Evolutionary conservation across 805 yeast species (phyloP), one percentile per base, ranked within the genome.

Genomic region (Allodekkera sacchari): DNA sequence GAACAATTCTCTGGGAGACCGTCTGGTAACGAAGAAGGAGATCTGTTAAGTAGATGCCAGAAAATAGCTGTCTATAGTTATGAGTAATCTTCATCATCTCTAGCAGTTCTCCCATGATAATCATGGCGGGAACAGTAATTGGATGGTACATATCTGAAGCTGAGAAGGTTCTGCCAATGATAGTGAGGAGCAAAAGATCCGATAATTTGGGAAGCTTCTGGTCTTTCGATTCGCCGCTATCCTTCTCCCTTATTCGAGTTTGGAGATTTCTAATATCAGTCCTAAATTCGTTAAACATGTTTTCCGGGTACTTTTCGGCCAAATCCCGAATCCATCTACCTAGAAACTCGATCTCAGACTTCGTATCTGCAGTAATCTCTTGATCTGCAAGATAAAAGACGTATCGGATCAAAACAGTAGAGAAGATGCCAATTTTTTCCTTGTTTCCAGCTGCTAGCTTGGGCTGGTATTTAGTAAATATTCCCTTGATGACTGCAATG

Each of bases 121-220:
- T 69, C 19, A 74, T 61, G 2, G 89, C 69, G 4, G 96, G 95
- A 0, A 96, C 88, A 4, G 78, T 88, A 8, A 92, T 81, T 37
- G 87, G 65, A 63, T 92, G 98, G 57, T 83, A 89, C 51, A 85
- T 88, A 63, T 92, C 99, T 1, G 98, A 92, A 1, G 96, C 85
- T 1, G 98, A 88, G 50, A 82, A 92, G 4, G 87, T 52, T 33
- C 68, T 63, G 6, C 96, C 96, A 35, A 88, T 65, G 5, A 85
- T 45, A 0, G 76, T 64, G 47, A 79, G 83, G 37, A 81, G 71
- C 5, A 83, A 56, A 36, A 85, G 56, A 49, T 87, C 95, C 1
- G 71, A 59, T 11, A 58, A 44, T 26, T 52, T 56, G 19, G 69
- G 65, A 37, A 61, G 64, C 10, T 25, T 13, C 3, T 31, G 18